phyloP scores from a whole-genome alignment of 768 basidiomycete species.

The Hygrophoropsis aurantiaca region DNA sequence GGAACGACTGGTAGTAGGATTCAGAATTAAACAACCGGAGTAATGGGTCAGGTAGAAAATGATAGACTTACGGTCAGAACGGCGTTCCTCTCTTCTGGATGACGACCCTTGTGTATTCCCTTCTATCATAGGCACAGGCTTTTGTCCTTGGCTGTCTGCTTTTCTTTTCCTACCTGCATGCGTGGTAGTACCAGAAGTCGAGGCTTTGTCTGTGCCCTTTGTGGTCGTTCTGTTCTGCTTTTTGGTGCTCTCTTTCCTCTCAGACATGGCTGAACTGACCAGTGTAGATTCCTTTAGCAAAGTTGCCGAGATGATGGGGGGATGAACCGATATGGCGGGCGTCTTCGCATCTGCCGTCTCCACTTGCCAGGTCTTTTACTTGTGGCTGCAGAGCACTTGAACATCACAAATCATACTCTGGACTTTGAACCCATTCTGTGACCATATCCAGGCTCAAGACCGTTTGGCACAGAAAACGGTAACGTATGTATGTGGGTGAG shows the following conservation, averaged over 20 bases:
- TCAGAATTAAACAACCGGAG: slow-evolving; percentile 10
- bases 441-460: no score
- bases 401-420: no score
- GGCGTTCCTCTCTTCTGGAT: slow-evolving; percentile 21
- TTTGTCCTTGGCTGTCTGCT: slow-evolving; percentile 6
- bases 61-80: slow-evolving; percentile 24
- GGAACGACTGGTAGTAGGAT: slow-evolving; percentile 13
- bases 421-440: no score
- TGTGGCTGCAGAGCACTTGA: no score
- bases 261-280: slow-evolving; percentile 20
- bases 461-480: no score
- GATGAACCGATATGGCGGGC: slow-evolving; percentile 26
- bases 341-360: slow-evolving; percentile 9
- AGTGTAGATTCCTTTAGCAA: not conserved
- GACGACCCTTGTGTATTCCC: not conserved
- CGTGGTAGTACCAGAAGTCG: no score
- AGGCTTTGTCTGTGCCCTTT: no score
- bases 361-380: no score
- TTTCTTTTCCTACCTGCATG: slow-evolving; percentile 10
- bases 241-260: slow-evolving; percentile 21
- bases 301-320: slow-evolving; percentile 9
- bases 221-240: slow-evolving; percentile 2
- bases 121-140: no score
- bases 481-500: no score
- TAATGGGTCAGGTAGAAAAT: not conserved